phyloP scores from a whole-genome alignment of 2,329 filamentous ascomycete species.

The Zymoseptoria brevis region DNA sequence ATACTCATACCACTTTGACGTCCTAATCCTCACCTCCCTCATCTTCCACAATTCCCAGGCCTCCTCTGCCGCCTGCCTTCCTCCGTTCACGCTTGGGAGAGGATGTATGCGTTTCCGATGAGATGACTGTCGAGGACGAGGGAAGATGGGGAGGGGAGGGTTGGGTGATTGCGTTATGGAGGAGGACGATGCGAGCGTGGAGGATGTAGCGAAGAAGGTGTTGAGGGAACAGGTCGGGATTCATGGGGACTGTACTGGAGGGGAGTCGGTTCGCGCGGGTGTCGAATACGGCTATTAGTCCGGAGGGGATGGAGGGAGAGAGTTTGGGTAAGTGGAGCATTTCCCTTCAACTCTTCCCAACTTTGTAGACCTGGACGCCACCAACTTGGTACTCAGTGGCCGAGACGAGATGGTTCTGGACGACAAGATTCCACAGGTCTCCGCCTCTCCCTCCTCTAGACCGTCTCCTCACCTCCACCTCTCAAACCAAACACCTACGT shows the following conservation, averaged over 20 bases:
- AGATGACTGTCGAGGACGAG: not conserved
- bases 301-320: not conserved
- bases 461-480: too few species aligned
- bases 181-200: too few species aligned
- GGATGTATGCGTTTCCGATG: not conserved
- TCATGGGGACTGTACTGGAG: not conserved
- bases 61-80: not conserved
- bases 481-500: not conserved
- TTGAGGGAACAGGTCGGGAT: not conserved
- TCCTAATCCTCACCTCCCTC: not conserved
- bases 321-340: not conserved
- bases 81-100: not conserved
- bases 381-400: too few species aligned
- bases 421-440: not conserved
- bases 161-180: not conserved
- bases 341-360: too few species aligned
- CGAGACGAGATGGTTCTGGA: not conserved
- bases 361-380: too few species aligned
- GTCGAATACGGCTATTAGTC: not conserved
- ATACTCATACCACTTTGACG: too few species aligned
- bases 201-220: not conserved
- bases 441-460: not conserved
- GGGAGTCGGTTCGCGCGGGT: not conserved
- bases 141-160: not conserved
- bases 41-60: not conserved